A percentile compares a stretch with the other conserved stretches of the same genome.
Conservation (phyloP, 2,329 filamentous ascomycete genomes). For the Microascus cirrosus region DNA sequence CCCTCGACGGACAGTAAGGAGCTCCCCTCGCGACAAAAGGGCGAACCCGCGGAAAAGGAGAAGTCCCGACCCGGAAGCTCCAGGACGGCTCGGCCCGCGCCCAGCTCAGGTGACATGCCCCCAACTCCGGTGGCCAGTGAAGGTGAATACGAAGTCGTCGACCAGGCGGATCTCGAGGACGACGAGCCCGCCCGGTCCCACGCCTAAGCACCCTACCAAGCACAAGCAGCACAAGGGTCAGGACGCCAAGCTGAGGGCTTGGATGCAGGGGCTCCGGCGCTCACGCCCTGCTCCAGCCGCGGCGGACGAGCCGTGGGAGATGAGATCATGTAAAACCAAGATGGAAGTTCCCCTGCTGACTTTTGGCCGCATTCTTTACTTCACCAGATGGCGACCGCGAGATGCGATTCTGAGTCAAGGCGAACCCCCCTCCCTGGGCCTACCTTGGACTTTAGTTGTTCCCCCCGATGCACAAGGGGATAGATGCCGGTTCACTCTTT, state of each 20-base stretch:
- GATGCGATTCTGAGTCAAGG: background rate
- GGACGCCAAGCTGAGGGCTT: background rate
- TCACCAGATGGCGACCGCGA: constrained; percentile 25
- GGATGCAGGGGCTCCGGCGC: background rate
- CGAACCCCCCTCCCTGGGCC: background rate
- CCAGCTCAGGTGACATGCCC: constrained; percentile 44
- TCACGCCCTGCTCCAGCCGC: background rate
- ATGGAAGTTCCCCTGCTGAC: constrained; percentile 8
- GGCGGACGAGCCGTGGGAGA: constrained; percentile 1
- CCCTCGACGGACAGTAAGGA: constrained; percentile 9
- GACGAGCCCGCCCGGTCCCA: background rate
- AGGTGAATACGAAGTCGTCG: constrained; percentile 32
- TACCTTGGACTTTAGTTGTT: background rate
- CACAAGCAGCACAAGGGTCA: background rate
- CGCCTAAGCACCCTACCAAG: background rate
- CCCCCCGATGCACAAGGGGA: background rate
- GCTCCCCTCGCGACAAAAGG: constrained; percentile 9
- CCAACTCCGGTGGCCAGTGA: constrained; percentile 50
- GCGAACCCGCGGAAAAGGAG: constrained; percentile 15
- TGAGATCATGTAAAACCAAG: background rate
- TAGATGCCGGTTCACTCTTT: background rate
- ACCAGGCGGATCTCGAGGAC: constrained; percentile 12
- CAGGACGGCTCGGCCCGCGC: constrained; percentile 37
- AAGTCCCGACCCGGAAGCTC: constrained; percentile 39
- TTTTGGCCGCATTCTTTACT: constrained; percentile 6